A percentile compares a stretch with the other conserved stretches of the same genome.
These are phyloP conservation scores for Raddia distichophylla DNA, from an alignment of 176 grass and related monocot genomes.

Conservation along the genomic window DNA sequence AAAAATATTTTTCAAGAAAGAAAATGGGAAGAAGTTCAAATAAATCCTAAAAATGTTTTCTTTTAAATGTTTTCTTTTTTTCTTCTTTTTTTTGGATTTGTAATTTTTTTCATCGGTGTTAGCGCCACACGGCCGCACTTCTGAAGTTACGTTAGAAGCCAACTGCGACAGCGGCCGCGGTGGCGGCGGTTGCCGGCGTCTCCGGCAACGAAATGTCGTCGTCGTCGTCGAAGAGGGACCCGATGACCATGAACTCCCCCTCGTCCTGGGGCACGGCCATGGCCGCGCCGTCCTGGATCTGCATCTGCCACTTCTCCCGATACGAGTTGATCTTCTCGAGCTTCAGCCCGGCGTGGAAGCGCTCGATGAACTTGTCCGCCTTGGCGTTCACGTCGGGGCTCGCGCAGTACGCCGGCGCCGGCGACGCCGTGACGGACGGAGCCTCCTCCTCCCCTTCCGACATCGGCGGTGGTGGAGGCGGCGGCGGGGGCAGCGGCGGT, in stretches of 20 bases:
- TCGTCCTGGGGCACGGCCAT: conserved; percentile 35
- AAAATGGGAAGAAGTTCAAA: neutral
- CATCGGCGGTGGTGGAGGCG: conserved; percentile 46
- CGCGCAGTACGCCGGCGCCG: conserved; percentile 62
- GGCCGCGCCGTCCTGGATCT: conserved; percentile 34
- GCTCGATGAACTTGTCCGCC: conserved; percentile 78
- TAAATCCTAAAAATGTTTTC: neutral
- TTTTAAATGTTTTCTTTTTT: neutral
- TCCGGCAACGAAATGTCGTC: conserved; percentile 52
- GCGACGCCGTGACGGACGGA: conserved; percentile 37
- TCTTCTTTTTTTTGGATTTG: neutral
- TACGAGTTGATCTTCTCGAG: conserved; percentile 92
- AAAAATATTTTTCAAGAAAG: neutral
- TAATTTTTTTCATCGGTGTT: neutral
- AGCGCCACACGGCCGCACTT: neutral
- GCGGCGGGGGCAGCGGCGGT: conserved; percentile 58
- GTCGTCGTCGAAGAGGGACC: conserved; percentile 56
- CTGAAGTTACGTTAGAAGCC: conserved; percentile 43
- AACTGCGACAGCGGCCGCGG: conserved; percentile 32
- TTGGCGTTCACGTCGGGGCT: conserved; percentile 97
- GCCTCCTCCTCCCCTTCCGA: conserved; percentile 30
- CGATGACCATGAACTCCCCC: conserved; percentile 60
- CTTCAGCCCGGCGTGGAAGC: conserved; percentile 74
- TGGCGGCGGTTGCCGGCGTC: conserved; percentile 33
- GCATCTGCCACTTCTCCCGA: conserved; percentile 59